These are phyloP conservation scores for Pseudozyma flocculosa DNA, from an alignment of 1,284 basidiomycete species.

Conservation along the genomic window DNA sequence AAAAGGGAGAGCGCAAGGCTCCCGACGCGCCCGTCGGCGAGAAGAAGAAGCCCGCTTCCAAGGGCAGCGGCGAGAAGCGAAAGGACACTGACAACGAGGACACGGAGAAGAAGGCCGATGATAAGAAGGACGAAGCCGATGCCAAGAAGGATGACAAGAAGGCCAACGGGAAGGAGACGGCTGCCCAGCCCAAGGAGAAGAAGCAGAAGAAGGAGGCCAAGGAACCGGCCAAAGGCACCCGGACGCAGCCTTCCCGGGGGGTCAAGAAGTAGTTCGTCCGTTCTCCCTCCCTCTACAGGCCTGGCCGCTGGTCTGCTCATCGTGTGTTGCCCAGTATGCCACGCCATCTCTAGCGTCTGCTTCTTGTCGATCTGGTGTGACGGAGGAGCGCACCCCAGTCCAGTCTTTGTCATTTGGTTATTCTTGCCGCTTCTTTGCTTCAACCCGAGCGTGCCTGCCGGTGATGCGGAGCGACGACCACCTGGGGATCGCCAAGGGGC, in stretches of 20 bases:
- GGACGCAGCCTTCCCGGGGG: neutral
- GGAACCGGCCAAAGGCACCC: constrained; percentile 5
- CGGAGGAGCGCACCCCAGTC: no score
- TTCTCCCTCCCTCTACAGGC: no score
- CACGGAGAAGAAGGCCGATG: constrained; percentile 1
- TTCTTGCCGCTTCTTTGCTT: no score
- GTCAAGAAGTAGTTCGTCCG: neutral
- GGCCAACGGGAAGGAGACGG: neutral
- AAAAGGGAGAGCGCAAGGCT: constrained; percentile 30
- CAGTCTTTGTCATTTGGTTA: no score
- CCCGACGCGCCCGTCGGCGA: constrained; percentile 16
- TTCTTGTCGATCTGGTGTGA: no score
- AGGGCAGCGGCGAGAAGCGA: constrained; percentile 14
- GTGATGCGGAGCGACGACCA: no score
- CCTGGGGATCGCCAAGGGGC: no score
- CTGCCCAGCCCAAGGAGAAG: neutral
- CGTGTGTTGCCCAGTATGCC: no score
- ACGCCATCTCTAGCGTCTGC: no score
- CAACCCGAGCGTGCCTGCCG: no score
- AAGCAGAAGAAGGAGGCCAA: neutral
- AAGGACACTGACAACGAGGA: constrained; percentile 7
- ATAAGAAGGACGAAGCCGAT: constrained; percentile 4
- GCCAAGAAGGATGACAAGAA: neutral
- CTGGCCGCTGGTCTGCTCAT: no score
- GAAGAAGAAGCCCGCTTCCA: constrained; percentile 1